Evolutionary conservation across 495 filamentous ascomycete species (phyloP), one percentile per base, ranked within the genome.

Genomic region (Cryomyces minteri): DNA sequence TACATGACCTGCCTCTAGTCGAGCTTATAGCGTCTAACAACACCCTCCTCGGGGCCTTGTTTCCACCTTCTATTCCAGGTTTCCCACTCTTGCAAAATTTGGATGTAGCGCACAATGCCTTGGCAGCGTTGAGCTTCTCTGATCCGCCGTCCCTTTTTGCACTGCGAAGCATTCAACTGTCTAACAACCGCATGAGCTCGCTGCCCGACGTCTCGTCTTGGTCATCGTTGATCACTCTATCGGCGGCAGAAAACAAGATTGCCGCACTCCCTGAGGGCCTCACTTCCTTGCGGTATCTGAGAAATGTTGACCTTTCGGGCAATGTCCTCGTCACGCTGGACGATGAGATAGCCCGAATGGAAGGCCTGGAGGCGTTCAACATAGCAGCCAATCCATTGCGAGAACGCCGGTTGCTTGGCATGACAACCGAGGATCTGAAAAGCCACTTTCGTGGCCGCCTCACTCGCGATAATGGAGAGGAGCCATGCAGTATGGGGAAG

Each of bases 1-100:
- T 98, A 18, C 69, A 67, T 18, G 64, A 64, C 9, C 61, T 93
- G 43, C 77, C 82, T 4, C 58, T 98, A 29, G 72, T 70, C 6
- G 84, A 94, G 47, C 60, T 98, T 28, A 66, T 70, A 43, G 78
- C 76, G n/a, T 72, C 82, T 6, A 82, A 81, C 55, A 98, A 98
- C 57, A 74, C 76, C 37, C 64, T 98, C 31, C 65, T 61, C 25
- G 87, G 82, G 4, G 72, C 74, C 5, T 66, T 98, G 31, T 75
- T 98, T 14, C 69, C 73, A 5, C 61, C 63, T 6, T 65, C 65
- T 9, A 69, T 84, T 37, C 60, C 70, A 6, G 59, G 63, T 30
- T 62, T 87, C 5, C 59, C 71, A 6, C 68, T 67, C 28, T 64
- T 98, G 36, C 81, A 88, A 52, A 69, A 62, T 2, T 63, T 98